These are phyloP conservation scores for Alternaria triticina DNA, from an alignment of 2,329 filamentous ascomycete genomes.

Conservation along the genomic window DNA sequence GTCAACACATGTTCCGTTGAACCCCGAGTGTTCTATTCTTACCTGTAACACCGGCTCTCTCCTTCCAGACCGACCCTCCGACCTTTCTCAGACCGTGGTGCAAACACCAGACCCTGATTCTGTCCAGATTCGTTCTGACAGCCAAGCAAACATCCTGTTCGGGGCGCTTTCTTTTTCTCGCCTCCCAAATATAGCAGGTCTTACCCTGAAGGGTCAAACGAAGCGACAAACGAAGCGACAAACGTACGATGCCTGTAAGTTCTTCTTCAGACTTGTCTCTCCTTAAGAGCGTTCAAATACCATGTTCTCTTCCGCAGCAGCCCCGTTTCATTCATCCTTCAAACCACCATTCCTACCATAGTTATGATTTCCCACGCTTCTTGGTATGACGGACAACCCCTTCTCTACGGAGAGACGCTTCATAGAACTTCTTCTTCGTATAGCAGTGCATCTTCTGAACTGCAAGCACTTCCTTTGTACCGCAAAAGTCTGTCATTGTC, in stretches of 20 bases:
- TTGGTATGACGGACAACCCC: conserved; percentile 11
- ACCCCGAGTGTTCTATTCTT: conserved; percentile 13
- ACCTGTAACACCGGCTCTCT: conserved; percentile 32
- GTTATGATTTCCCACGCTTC: conserved; percentile 19
- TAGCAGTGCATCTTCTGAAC: conserved; percentile 6
- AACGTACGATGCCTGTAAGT: conserved; percentile 41
- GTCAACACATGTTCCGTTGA: neutral
- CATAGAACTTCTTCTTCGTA: conserved; percentile 20
- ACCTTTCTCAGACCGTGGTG: conserved; percentile 24
- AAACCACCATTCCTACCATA: neutral
- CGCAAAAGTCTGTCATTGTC: conserved; percentile 1
- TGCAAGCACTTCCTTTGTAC: conserved; percentile 5
- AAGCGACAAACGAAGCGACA: conserved; percentile 7
- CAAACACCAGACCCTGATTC: conserved; percentile 12
- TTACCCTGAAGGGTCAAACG: conserved; percentile 5
- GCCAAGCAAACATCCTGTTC: conserved; percentile 11
- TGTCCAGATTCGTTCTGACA: conserved; percentile 2
- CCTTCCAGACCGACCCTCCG: conserved; percentile 10
- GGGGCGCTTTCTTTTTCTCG: conserved; percentile 7
- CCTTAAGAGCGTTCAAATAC: conserved; percentile 12
- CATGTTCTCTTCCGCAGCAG: neutral
- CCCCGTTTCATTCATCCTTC: neutral
- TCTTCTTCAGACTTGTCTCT: neutral
- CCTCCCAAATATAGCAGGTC: conserved; percentile 19
- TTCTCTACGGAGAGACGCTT: conserved; percentile 16